phyloP scores from a whole-genome alignment of 768 basidiomycete species.

The Rossbeevera mucosa region DNA sequence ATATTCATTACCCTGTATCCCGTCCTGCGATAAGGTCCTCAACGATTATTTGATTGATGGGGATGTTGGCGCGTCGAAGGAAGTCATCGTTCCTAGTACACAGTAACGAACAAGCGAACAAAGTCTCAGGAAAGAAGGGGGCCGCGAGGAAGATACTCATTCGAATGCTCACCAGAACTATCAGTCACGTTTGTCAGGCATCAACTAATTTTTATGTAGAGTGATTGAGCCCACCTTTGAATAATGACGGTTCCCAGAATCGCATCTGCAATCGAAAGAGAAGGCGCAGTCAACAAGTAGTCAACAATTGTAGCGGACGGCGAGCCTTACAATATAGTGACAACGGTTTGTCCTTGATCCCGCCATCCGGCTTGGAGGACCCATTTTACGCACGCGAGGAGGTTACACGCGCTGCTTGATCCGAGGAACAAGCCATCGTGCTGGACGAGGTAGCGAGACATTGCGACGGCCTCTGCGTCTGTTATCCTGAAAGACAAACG shows the following conservation, averaged over 20 bases:
- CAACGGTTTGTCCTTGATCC: constrained; percentile 59
- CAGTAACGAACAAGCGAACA: neutral
- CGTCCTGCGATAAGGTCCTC: constrained; percentile 34
- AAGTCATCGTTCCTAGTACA: constrained; percentile 49
- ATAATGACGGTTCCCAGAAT: constrained; percentile 88
- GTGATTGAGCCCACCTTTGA: constrained; percentile 59
- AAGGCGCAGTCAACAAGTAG: neutral
- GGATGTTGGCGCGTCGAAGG: constrained; percentile 38
- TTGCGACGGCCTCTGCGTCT: constrained; percentile 90
- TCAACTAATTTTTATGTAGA: neutral
- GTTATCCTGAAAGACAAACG: constrained; percentile 55
- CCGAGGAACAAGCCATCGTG: constrained; percentile 93
- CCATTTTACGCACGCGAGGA: constrained; percentile 86
- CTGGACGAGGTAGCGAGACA: constrained; percentile 89
- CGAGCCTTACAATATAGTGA: constrained; percentile 74
- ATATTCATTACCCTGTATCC: neutral
- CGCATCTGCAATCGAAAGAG: constrained; percentile 51
- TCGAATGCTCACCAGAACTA: constrained; percentile 46
- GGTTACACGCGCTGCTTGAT: constrained; percentile 93
- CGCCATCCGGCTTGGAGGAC: constrained; percentile 66
- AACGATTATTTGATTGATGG: constrained; percentile 37
- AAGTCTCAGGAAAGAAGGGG: neutral
- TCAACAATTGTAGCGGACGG: neutral
- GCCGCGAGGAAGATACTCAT: neutral
- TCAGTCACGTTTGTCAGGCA: neutral